Base-by-base conservation (phyloP, 768 basidiomycete genomes). In the Lyophyllum atratum region DNA sequence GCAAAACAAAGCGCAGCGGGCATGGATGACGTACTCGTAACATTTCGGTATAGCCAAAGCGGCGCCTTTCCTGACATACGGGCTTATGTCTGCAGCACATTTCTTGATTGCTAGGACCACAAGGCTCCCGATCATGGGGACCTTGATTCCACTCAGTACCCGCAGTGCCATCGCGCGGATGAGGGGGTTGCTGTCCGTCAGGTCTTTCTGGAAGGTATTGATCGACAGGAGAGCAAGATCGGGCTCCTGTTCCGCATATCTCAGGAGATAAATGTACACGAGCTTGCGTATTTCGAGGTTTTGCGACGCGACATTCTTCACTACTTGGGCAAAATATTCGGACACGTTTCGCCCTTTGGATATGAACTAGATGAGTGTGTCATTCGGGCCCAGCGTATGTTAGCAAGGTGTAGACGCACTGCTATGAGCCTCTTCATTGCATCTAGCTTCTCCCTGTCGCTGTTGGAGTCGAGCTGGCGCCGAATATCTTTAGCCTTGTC, bases 191-290 rank as follows among this genome's bases (percentile, higher is more conserved):
- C 87, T 78, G 66, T 98, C 97, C 4, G 89, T 86, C 28, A 99
- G 79, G 74, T 99, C 97, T 72, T 93, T 93, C 72, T 99, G 97
- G 69, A 98, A 98, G 1, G 96, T 96, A 74, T 99, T 99, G 77
- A 99, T 96, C 2, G 95, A 95, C 28, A 99, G 81, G 48, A 99
- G 75, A 1, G 96, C 92, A 47, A 98, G 86, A 71, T 98, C 97
- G 14, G 97, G 95, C 65, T 97, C 95, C 31, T 87, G 85, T 40
- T 92, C 87, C 49, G 97, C 94, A 72, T 97, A 95, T 58, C 93
- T 89, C 44, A 98, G 78, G 61, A 99, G 87, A 76, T 96, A 99
- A 61, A 98, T 96, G 72, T 98, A 98, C 37, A 98, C 94, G 51
- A 99, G 86, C 74, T 98, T 98, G 57, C 96, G 87, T 65, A 96